Evolutionary conservation across 306 rosid genomes (phyloP).

Genomic region (Coriaria nepalensis): DNA sequence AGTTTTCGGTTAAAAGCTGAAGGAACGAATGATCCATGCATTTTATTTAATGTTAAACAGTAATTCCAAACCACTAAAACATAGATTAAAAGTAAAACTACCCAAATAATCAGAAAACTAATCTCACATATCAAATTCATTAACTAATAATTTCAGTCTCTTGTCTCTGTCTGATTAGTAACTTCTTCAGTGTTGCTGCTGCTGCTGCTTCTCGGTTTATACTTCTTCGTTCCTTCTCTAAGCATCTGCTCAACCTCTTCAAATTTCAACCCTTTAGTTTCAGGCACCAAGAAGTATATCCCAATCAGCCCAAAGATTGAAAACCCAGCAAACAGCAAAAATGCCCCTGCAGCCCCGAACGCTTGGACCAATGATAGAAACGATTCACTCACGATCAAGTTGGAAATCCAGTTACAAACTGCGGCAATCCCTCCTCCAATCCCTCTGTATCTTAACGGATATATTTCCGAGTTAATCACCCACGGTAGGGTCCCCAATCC

Average conservation of each 20-base stretch:
- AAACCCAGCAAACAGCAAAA: slow-evolving; percentile 57
- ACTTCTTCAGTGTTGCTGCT: neutral
- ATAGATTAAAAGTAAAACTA: no score
- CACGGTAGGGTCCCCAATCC: slow-evolving; percentile 84
- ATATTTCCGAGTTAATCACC: slow-evolving; percentile 76
- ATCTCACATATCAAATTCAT: no score
- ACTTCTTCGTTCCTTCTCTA: slow-evolving; percentile 23
- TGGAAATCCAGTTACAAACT: slow-evolving; percentile 63
- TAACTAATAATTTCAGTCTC: no score
- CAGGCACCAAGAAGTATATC: slow-evolving; percentile 41
- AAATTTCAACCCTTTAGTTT: slow-evolving; percentile 53
- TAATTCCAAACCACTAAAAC: no score
- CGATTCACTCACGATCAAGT: slow-evolving; percentile 56
- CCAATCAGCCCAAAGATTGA: slow-evolving; percentile 39
- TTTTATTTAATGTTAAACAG: no score
- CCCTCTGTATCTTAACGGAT: slow-evolving; percentile 63
- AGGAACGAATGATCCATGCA: no score
- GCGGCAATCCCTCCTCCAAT: slow-evolving; percentile 77
- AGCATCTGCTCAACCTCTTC: slow-evolving; percentile 62
- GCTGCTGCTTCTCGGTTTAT: neutral
- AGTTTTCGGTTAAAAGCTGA: no score
- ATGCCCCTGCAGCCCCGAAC: slow-evolving; percentile 52
- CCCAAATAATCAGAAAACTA: no score
- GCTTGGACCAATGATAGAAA: slow-evolving; percentile 45
- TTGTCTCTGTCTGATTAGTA: no score